Base-by-base conservation (phyloP, 1,139 yeast genomes). In the Tardiomyces depauwii region DNA sequence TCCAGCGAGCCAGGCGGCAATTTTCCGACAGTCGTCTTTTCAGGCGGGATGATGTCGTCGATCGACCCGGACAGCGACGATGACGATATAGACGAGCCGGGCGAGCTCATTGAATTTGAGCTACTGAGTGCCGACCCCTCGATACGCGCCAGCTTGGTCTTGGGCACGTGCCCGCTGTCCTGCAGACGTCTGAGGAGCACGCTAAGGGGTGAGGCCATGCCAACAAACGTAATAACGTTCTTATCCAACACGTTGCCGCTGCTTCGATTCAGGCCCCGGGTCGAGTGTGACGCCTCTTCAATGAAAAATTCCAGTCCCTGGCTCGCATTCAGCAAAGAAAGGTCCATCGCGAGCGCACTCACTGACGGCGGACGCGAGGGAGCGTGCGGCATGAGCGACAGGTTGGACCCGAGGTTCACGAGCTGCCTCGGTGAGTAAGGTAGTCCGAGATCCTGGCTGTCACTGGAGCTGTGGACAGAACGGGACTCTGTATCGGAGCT, bases 141-240 rank as follows among this genome's bases (percentile, higher is more conserved):
- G 25, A 9, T 16, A 18, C 7, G 39, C 40, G 9, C 40, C 23
- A 14, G 42, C 39, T 36, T 39, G 23, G 13, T 40, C 13, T 41
- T 44, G 27, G 44, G 45, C 16, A 49, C 42, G 36, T 50, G 53
- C 1, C 53, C 53, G 27, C 49, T 45, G 18, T 48, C 51, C 14
- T 43, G 41, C 41, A 48, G 38, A 19, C 43, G 46, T 25, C 52
- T 41, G 19, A 50, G 30, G 3, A 50, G 45, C 33, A 44, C 44
- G n/a, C 46, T 45, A 23, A 50, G 39, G 7, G 53, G 52, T 12
- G 47, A 48, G 4, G 52, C 47, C 40, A 49, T 51, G 13, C 53
- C 53, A 2, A 50, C 36, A 28, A 47, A 50, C 9, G 51, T 41
- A 19, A 48, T 30, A n/a, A 45, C 40, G 32, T 44, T 48, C 40